Base-by-base conservation (phyloP, 2,329 filamentous ascomycete species). In the Sclerotinia borealis region DNA sequence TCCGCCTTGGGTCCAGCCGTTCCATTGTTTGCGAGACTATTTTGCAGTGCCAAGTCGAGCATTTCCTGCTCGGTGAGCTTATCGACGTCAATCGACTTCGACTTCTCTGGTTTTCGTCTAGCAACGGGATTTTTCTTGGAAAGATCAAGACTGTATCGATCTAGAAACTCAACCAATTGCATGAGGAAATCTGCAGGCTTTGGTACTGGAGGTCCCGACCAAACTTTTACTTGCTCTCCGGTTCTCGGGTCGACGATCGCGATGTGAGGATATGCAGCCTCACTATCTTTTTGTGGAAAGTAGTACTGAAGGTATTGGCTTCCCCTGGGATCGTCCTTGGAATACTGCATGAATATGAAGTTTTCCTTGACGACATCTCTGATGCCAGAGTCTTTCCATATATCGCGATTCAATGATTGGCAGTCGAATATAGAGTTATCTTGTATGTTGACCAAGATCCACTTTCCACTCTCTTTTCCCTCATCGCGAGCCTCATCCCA, bases 31-130 rank as follows among this genome's bases (percentile, higher is more conserved):
- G 86, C 87, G 51, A 98, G 79, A 73, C 93, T 97, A 77, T 96
- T 95, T 75, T 93, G 87, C 73, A 99, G 76, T 0, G 95, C 95
- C 84, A 97, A 87, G 76, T 97, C 90, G 69, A 99, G 79, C 92
- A 96, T 96, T 78, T 99, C 93, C 56, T 98, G 93, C 74, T 99
- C 95, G 0, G 92, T 96, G 88, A 99, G 93, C 45, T 90, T 86
- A 64, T 90, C 89, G 2, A 97, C 85, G 68, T 93, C 91, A 61
- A 90, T 81, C 59, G 85, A 81, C 73, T 88, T 88, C 51, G 84
- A 80, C 63, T 83, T 82, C 72, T 92, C 89, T 3, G 87, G 82
- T 75, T 91, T 91, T 61, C 88, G 81, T 74, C 86, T 89, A 29
- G 92, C 89, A 5, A 99, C 92, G 0, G 95, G 95, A 73, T 99